phyloP scores from a whole-genome alignment of 2,329 filamentous ascomycete species.

The Ilyonectria robusta region DNA sequence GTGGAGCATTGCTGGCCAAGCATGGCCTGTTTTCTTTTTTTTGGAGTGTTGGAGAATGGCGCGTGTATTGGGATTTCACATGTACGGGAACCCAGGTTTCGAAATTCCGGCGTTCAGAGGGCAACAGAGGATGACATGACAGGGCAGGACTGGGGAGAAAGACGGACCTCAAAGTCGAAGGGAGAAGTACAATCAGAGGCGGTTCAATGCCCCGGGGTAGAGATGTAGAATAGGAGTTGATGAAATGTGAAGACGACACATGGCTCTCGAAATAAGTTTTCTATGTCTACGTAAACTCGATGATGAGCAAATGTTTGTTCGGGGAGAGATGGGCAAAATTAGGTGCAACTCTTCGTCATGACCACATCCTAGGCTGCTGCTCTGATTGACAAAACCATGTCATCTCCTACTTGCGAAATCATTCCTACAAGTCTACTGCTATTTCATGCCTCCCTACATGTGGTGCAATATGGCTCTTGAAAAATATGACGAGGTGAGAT shows the following conservation, averaged over 20 bases:
- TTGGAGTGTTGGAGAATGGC: conserved; percentile 43
- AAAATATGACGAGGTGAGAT: conserved; percentile 8
- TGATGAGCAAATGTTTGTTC: not conserved
- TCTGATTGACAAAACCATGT: conserved; percentile 1
- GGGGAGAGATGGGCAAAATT: not conserved
- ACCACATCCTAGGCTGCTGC: not conserved
- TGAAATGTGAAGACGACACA: conserved; percentile 38
- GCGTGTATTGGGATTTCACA: conserved; percentile 35
- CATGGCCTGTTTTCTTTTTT: conserved; percentile 31
- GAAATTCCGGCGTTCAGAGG: conserved; percentile 35
- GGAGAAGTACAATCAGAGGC: conserved; percentile 20
- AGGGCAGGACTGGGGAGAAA: conserved; percentile 22
- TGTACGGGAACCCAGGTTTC: conserved; percentile 29
- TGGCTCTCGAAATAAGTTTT: conserved; percentile 5
- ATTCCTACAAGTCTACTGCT: conserved; percentile 23
- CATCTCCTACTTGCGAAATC: conserved; percentile 14
- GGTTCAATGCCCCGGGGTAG: conserved; percentile 26
- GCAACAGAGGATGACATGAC: conserved; percentile 29
- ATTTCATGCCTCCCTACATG: conserved; percentile 8
- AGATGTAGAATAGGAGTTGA: conserved; percentile 42
- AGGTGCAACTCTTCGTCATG: not conserved
- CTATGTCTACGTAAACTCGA: not conserved
- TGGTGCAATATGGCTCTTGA: conserved; percentile 5
- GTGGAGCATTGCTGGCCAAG: conserved; percentile 36
- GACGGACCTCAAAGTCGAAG: conserved; percentile 20